Base-by-base conservation (phyloP, 805 yeast genomes). In the Candida sonorensis region DNA sequence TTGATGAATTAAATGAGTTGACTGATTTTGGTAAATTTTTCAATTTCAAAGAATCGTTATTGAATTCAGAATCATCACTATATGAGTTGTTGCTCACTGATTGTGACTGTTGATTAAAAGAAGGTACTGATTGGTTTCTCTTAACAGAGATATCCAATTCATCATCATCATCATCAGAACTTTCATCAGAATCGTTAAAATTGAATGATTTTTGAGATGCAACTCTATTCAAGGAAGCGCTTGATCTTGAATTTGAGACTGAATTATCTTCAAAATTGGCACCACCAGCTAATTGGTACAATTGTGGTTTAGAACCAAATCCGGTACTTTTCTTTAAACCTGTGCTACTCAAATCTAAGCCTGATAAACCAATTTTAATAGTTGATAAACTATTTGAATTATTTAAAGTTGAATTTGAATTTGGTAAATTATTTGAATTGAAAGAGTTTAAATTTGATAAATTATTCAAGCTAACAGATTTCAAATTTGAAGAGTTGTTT, bases 131-230 rank as follows among this genome's bases (percentile, higher is more conserved):
- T n/a, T n/a, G 20, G 20, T 18, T 18, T 18, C 20, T 18, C 20
- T 18, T n/a, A n/a, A n/a, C n/a, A n/a, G n/a, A n/a, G n/a, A n/a
- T n/a, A n/a, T n/a, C n/a, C n/a, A n/a, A n/a, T n/a, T n/a, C n/a
- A 11, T 33, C 39, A 17, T 33, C 37, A 16, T 25, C 37, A 18
- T 29, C 38, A 26, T 57, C 68, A n/a, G 38, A 38, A 9, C 38
- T 48, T 24, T 55, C 47, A 13, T 57, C 67, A 9, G 62, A 55
- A 32, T 57, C 59, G 35, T 36, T 35, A 20, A 66, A 58, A 27
- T 55, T 37, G 38, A 69, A 68, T 10, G 66, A 39, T 21, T 47
- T 37, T 42, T 49, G 31, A n/a, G n/a, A n/a, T n/a, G n/a, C n/a
- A 35, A 30, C 34, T 24, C 38, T 30, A 14, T 29, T 20, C 20